Base-by-base conservation (phyloP, 208 protist species). In the Crithidia fasciculata region DNA sequence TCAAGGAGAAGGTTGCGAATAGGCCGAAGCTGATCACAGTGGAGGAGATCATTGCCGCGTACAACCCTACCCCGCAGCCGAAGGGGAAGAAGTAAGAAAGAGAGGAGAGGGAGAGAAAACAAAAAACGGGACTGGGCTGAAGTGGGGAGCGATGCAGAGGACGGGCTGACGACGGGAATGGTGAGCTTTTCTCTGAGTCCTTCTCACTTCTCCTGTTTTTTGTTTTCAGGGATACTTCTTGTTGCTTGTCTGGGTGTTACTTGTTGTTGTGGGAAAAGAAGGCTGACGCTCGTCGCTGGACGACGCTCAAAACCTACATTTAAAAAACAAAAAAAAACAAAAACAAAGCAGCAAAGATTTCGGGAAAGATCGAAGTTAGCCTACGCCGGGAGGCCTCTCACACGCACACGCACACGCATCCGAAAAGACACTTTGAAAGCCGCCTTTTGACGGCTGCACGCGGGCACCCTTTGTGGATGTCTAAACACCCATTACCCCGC, bases 1-100 rank as follows among this genome's bases (percentile, higher is more conserved):
- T 96, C 54, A 96, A 94, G 79, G 73, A 72, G 52, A 85, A 78
- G 52, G 76, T 59, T 18, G 78, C 66, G 19, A 53, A 68, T 0
- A 79, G 89, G 19, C 85, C 87, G 18, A 43, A 75, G 47, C 40
- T 80, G 41, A 75, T 82, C 2, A 81, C 80, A 0, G 76, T 90
- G 15, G 83, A 80, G 55, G 70, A 72, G 5, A 65, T 88, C 39
- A 72, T 89, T 19, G 76, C 81, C 8, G 60, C 82, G 12, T 79
- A 80, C 28, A 83, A 74, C 12, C 70, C 59, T 6, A 72, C 69
- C 4, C 74, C 73, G 39, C 83, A 83, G 61, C 84, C 84, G 7
- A 85, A 88, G 63, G 47, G 19, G 16, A 85, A 78, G 71, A 74
- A 73, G 63, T 74, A 10, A 64, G 18, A 18, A 44, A 18, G 19